Evolutionary conservation across 805 yeast species (phyloP).

Genomic region (Saccharomycopsis fodiens): DNA sequence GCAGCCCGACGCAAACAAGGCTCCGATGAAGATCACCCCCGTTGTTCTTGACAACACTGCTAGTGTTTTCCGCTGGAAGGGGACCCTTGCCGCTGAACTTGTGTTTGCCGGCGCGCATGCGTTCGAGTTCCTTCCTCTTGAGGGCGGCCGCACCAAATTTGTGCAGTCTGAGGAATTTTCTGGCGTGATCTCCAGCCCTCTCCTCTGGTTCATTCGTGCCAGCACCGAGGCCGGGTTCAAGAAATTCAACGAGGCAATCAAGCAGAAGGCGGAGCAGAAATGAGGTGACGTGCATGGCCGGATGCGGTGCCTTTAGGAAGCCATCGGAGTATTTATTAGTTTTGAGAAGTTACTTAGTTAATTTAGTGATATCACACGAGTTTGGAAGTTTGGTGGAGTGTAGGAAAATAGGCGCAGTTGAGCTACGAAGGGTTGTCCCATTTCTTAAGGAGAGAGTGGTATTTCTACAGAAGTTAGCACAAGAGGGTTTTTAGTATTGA

Average conservation of each 20-base stretch:
- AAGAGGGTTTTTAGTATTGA: too few relatives aligned
- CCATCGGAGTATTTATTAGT: too few relatives aligned
- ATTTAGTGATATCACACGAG: too few relatives aligned
- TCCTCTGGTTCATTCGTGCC: neutral
- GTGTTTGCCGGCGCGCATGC: constrained; percentile 1
- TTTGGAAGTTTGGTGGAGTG: too few relatives aligned
- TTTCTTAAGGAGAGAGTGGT: too few relatives aligned
- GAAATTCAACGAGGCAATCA: constrained; percentile 5
- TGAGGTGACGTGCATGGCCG: neutral
- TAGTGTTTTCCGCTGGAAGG: neutral
- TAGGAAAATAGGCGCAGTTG: too few relatives aligned
- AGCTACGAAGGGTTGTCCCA: too few relatives aligned
- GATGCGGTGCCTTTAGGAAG: too few relatives aligned
- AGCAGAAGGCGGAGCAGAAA: neutral
- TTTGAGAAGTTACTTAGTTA: too few relatives aligned
- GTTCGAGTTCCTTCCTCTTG: constrained; percentile 2
- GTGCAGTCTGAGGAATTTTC: constrained; percentile 6
- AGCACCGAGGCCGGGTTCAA: constrained; percentile 1
- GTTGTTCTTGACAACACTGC: neutral
- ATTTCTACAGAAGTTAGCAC: too few relatives aligned
- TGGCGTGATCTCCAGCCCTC: neutral
- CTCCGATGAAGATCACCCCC: constrained; percentile 1
- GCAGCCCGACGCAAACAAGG: neutral
- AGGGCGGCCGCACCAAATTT: constrained; percentile 3
- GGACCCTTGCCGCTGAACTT: neutral